phyloP scores from a whole-genome alignment of 371 early-diverging fungal genomes.

The Apophysomyces variabilis region DNA sequence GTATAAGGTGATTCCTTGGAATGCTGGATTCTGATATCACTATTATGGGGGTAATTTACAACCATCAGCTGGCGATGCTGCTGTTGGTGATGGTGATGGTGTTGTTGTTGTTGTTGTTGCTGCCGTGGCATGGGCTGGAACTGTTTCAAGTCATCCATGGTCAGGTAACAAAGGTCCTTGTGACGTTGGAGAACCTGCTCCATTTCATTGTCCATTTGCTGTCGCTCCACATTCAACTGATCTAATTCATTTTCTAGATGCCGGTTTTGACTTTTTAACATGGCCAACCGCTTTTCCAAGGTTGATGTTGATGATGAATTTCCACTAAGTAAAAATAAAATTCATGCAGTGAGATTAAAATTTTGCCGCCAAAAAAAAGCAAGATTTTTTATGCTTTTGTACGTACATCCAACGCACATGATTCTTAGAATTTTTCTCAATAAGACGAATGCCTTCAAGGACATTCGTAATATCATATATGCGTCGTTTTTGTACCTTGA shows the following conservation, averaged over 20 bases:
- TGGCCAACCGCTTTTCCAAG: slow-evolving; percentile 33
- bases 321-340: neutral
- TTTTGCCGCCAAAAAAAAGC: slow-evolving; percentile 9
- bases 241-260: slow-evolving; percentile 36
- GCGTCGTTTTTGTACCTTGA: slow-evolving; percentile 81
- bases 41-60: slow-evolving; percentile 46
- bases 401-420: slow-evolving; percentile 83
- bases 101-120: slow-evolving; percentile 20
- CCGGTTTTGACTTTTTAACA: slow-evolving; percentile 31
- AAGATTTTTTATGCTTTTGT: neutral
- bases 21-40: slow-evolving; percentile 40
- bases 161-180: slow-evolving; percentile 41
- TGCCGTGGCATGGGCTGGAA: slow-evolving; percentile 34
- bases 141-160: slow-evolving; percentile 36
- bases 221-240: slow-evolving; percentile 25
- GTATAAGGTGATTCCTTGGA: slow-evolving; percentile 13
- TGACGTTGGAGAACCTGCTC: slow-evolving; percentile 34
- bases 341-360: slow-evolving; percentile 13
- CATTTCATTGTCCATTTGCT: slow-evolving; percentile 41
- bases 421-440: slow-evolving; percentile 82
- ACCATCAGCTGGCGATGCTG: slow-evolving; percentile 27
- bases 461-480: slow-evolving; percentile 92
- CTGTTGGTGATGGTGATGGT: neutral
- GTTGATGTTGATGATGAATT: slow-evolving; percentile 14
- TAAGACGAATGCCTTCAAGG: slow-evolving; percentile 78